Evolutionary conservation across 495 filamentous ascomycete species (phyloP), one percentile per base, ranked within the genome.

Genomic region (Talaromyces liani): DNA sequence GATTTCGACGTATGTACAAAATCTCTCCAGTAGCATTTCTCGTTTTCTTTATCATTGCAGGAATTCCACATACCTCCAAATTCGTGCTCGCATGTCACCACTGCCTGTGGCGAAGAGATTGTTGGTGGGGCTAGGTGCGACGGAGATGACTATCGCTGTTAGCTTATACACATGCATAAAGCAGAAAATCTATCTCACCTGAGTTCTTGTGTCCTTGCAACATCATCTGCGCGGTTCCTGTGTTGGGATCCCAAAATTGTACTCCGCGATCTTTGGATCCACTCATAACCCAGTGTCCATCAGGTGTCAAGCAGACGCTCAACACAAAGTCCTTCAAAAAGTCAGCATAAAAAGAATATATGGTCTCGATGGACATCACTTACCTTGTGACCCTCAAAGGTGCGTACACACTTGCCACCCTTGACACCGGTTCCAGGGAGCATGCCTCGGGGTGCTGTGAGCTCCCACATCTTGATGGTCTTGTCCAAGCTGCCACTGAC

Each of bases 391-490:
- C 91, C 91, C 71, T 96, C 91, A 70, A 95, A 95, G 2, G 91
- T 96, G 72, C 90, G 90, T 63, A 91, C 82, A 73, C 92, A 93
- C 69, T 91, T 85, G 60, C 91, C 90, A 57, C 88, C 86, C 81
- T 90, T 91, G 45, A 85, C 78, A 55, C 83, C 83, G 53, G 80
- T 80, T 69, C 84, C 84, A 47, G 82, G 78, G 61, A 86, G 80
- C 65, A 82, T 74, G 56, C 85, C 85, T 63, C 89, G 82, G 56
- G 90, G 84, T 31, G 88, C 83, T 29, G 82, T 84, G 47, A 96
- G 80, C 75, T 96, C 91, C 91, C 91, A 96, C 82, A 94, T 90
- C 82, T 96, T 96, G 79, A 96, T 96, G 3, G 91, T 94, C 82
- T 93, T 93, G 73, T 96, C 91, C 66, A 96, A 78, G 83, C 89